Conservation (phyloP, 768 basidiomycete genomes). For the Russula sp. region DNA sequence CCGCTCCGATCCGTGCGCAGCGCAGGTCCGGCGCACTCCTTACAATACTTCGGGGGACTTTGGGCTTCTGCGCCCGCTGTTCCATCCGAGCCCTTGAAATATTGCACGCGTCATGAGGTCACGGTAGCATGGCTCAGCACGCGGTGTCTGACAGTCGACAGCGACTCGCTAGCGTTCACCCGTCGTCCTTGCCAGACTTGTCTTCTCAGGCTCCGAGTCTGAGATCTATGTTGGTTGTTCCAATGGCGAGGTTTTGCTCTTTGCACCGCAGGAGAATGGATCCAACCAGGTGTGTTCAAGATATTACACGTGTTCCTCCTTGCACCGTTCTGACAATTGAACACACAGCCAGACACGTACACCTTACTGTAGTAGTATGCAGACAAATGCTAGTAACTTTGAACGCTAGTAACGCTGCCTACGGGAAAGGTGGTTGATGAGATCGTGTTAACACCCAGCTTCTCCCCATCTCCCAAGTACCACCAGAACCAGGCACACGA, state of each 20-base stretch:
- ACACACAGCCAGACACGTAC: constrained; percentile 33
- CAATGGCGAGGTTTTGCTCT: constrained; percentile 82
- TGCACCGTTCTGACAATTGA: not conserved
- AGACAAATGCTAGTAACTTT: constrained; percentile 58
- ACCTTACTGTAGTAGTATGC: constrained; percentile 31
- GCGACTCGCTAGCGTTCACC: too few species aligned
- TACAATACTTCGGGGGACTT: too few species aligned
- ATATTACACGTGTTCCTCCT: not conserved
- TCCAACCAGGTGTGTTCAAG: constrained; percentile 46
- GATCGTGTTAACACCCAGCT: constrained; percentile 74
- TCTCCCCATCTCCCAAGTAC: constrained; percentile 74
- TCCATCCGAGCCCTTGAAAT: too few species aligned
- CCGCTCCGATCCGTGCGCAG: too few species aligned
- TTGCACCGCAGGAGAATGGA: constrained; percentile 61
- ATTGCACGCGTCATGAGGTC: too few species aligned
- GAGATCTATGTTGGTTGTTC: constrained; percentile 87
- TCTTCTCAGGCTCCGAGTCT: constrained; percentile 54
- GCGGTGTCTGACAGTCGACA: too few species aligned
- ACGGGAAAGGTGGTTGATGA: constrained; percentile 72
- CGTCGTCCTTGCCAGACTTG: constrained; percentile 20
- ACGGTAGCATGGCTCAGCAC: too few species aligned
- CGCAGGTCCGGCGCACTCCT: too few species aligned
- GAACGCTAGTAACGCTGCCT: too few species aligned
- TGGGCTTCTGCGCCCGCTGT: too few species aligned
- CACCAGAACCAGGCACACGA: constrained; percentile 37